phyloP scores from a whole-genome alignment of 306 rosid genomes.

The Ochetophila trinervis region DNA sequence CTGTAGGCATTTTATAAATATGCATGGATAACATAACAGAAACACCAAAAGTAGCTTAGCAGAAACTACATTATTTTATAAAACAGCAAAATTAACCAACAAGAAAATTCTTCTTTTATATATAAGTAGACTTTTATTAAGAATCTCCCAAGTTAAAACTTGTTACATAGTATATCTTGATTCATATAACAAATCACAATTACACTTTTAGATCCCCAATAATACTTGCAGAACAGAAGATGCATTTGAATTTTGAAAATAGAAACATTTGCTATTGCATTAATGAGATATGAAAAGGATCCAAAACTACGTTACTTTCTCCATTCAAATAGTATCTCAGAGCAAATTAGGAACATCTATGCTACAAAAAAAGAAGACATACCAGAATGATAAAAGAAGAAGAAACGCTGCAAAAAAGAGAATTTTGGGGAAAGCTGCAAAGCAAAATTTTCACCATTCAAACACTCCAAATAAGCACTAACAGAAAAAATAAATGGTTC shows the following conservation, averaged over 20 bases:
- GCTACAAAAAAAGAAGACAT: slow-evolving; percentile 31
- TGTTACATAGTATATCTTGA: background rate
- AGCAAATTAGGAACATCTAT: slow-evolving; percentile 5
- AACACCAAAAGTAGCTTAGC: slow-evolving; percentile 27
- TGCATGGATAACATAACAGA: background rate
- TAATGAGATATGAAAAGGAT: background rate
- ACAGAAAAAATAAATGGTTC: background rate
- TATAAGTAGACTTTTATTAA: too few relatives aligned
- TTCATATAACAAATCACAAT: background rate
- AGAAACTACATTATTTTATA: background rate
- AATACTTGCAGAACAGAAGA: background rate
- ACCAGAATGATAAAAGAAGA: slow-evolving; percentile 97
- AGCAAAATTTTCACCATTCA: slow-evolving; percentile 33
- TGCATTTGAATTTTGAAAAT: background rate
- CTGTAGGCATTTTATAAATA: slow-evolving; percentile 34
- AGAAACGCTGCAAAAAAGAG: slow-evolving; percentile 89
- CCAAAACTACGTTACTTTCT: slow-evolving; percentile 14
- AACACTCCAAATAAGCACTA: slow-evolving; percentile 25
- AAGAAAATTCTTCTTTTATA: too few relatives aligned
- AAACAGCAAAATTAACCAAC: too few relatives aligned
- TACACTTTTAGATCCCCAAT: background rate
- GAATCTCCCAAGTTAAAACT: background rate
- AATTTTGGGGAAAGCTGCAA: slow-evolving; percentile 94
- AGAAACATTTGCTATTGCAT: background rate
- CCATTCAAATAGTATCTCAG: background rate